Conservation (phyloP, 495 filamentous ascomycete genomes). For the Letharia columbiana region DNA sequence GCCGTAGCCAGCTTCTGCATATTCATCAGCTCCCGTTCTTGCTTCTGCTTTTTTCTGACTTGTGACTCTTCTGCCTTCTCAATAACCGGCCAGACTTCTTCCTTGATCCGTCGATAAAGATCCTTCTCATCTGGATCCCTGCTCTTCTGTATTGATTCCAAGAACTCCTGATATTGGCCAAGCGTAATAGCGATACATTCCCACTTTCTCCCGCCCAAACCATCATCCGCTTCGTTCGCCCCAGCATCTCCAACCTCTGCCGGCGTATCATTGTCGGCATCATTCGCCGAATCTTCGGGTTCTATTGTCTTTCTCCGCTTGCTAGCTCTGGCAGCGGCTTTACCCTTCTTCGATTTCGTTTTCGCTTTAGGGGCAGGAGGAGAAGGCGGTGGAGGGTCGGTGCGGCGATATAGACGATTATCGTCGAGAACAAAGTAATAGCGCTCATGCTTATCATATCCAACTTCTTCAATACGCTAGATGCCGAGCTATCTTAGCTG, state of each 20-base stretch:
- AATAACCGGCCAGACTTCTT: constrained; percentile 73
- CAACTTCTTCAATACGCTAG: constrained; percentile 84
- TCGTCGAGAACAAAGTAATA: constrained; percentile 89
- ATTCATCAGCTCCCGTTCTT: constrained; percentile 71
- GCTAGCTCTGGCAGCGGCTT: constrained; percentile 55
- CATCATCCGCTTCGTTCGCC: constrained; percentile 37
- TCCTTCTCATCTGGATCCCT: constrained; percentile 76
- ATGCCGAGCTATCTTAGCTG: constrained; percentile 11
- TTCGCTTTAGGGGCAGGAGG: constrained; percentile 56
- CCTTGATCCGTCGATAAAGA: constrained; percentile 56
- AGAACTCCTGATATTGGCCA: constrained; percentile 63
- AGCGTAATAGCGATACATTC: constrained; percentile 80
- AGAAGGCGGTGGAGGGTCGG: constrained; percentile 55
- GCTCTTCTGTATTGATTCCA: constrained; percentile 60
- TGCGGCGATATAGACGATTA: constrained; percentile 80
- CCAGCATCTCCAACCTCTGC: constrained; percentile 36
- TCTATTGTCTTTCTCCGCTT: constrained; percentile 61
- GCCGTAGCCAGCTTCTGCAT: constrained; percentile 81
- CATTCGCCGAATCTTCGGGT: constrained; percentile 48
- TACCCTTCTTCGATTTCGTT: constrained; percentile 66
- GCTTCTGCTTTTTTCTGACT: constrained; percentile 56
- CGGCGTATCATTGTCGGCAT: constrained; percentile 33
- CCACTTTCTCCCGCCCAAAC: constrained; percentile 70
- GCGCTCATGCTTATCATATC: constrained; percentile 77
- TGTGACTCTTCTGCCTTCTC: constrained; percentile 72